Conservation (phyloP, 306 rosid genomes). For the Coriaria nepalensis region DNA sequence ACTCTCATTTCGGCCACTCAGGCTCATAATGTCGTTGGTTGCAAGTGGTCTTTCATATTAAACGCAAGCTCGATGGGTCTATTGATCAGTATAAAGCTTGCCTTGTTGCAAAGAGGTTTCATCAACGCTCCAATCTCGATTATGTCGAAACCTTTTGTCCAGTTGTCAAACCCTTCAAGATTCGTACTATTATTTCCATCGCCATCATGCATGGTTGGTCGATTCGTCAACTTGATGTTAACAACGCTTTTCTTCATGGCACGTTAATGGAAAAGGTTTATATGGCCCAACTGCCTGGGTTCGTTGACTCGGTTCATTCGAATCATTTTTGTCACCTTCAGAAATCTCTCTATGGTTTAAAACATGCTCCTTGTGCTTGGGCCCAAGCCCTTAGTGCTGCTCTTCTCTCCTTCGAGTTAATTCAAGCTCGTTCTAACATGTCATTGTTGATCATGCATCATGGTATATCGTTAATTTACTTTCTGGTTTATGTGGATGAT, state of each 20-base stretch:
- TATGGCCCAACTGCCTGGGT: not conserved
- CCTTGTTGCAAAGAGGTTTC: too few species aligned
- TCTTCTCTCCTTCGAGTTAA: not conserved
- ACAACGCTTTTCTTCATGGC: not conserved
- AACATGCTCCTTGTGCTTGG: constrained; percentile 1
- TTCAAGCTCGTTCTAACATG: not conserved
- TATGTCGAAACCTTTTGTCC: not conserved
- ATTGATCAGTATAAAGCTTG: not conserved
- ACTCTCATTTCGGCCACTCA: not conserved
- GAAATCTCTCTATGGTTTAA: not conserved
- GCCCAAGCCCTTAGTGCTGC: too few species aligned
- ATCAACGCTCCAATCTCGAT: not conserved
- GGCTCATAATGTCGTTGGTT: constrained; percentile 1
- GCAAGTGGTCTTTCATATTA: not conserved
- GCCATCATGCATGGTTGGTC: not conserved
- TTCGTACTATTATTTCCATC: not conserved
- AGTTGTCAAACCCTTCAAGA: not conserved
- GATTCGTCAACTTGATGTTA: not conserved
- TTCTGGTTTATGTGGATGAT: constrained; percentile 6
- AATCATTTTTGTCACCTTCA: not conserved
- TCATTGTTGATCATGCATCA: not conserved
- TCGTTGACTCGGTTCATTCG: not conserved
- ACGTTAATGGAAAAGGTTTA: too few species aligned
- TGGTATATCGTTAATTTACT: not conserved
- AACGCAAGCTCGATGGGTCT: not conserved